Base-by-base conservation (phyloP, 2,329 filamentous ascomycete species). In the Sporothrix humicola region DNA sequence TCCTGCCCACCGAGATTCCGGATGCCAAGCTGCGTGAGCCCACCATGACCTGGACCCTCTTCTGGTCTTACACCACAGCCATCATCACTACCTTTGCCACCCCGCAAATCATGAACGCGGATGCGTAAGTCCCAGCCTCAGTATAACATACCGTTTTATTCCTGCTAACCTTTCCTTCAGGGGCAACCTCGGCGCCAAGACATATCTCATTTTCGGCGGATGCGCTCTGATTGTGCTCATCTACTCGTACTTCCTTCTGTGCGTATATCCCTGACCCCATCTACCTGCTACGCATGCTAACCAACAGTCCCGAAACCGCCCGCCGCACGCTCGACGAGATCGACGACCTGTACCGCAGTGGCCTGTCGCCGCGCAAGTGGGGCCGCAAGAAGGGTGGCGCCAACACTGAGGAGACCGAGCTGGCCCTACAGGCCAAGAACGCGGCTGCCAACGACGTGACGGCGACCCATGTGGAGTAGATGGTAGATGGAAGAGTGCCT, bases 1-100 rank as follows among this genome's bases (percentile, higher is more conserved):
- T 54, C 17, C n/a, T 54, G 15, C 52, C 52, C 52, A 54, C 52
- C 17, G 52, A 54, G 52, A 54, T 54, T 10, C 52, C 52, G 6
- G 52, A 54, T 7, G 52, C 52, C 15, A 54, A 54, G 52, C 17
- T 54, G 52, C 52, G 52, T 20, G 52, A 54, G 17, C 52, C 52
- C 15, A 54, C 52, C 52, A 54, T 54, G 52, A 54, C 52, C 52
- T 54, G 52, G 52, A 54, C 52, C 52, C 17, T 54, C 6, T 54
- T 54, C 52, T 54, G 52, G 52, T 54, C 52, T n/a, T 54, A 54
- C 52, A n/a, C 17, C 5, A 54, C 52, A 8, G 52, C 52, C 5
- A 54, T 54, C 17, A 54, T 54, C 17, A 54, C 52, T 15, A n/a
- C 52, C 17, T 54, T 54, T 20, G 52, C 52, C 15, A 54, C 52